Evolutionary conservation across 305 asterid genomes (phyloP), one percentile per base, ranked within the genome.

Genomic region (Rubia occidens): DNA sequence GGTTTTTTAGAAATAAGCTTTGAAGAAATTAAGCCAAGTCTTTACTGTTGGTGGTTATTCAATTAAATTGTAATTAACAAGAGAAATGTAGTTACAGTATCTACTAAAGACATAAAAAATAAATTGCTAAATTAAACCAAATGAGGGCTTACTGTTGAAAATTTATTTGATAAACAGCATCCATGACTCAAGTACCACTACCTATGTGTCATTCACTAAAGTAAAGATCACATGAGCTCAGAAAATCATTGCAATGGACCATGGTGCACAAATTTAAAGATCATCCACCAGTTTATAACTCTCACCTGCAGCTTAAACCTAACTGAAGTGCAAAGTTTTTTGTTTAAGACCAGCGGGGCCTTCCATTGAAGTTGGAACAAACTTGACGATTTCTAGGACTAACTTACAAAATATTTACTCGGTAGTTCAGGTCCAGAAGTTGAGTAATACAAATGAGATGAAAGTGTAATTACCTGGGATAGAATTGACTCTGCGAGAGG

Each of bases 401-500:
- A n/a, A 20, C 35, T 18, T 11, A 0, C 6, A 3, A 58, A 58
- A 32, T 32, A 58, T 55, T 55, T 13, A 18, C 20, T 35, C 0
- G 66, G 18, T 13, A 26, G 20, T 6, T 62, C 6, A 37, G 11
- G 4, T 11, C 66, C 20, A 11, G 7, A 11, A 60, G 44, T 35
- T 35, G 8, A 60, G 45, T 15, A 17, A 8, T n/a, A n/a, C 44
- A 61, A 17, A 32, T 1, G 18, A 61, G 56, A 17, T n/a, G 58
- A 17, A 51, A 17, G 21, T 13, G 6, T 51, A 17, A 49, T 68
- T 83, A 88, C 96, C 96, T 93, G 84, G 74, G 90, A 82, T 39
- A 93, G 79, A 78, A 93, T 79, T 60, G 91, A 80, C 70, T 93
- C 97, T 8, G 97, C 85, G 82, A 93, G 85, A 66, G 92, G 86